A percentile compares a stretch with the other conserved stretches of the same genome.
Evolutionary conservation across 2,329 filamentous ascomycete genomes (phyloP).

Genomic region (Rhynchosporium secalis): DNA sequence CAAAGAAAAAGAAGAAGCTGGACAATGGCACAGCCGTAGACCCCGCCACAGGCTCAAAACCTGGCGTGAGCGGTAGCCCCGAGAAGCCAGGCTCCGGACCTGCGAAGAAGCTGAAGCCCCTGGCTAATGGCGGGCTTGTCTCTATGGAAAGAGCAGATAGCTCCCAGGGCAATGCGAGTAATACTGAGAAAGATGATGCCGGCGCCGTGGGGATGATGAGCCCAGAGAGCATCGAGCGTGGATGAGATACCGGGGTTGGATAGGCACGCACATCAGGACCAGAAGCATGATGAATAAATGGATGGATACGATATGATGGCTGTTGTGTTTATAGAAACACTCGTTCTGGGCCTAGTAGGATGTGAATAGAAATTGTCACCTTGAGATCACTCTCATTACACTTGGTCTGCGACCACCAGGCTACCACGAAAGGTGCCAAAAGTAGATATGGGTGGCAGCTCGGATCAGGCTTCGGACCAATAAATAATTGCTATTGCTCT

Average conservation of each 20-base stretch:
- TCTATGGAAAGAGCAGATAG: constrained; percentile 60
- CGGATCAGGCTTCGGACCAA: not conserved
- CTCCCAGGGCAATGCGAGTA: constrained; percentile 51
- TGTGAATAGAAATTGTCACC: constrained; percentile 7
- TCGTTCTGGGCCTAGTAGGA: constrained; percentile 10
- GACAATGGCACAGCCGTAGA: constrained; percentile 50
- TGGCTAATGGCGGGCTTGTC: constrained; percentile 37
- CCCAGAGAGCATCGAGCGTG: constrained; percentile 61
- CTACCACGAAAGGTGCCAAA: constrained; percentile 3
- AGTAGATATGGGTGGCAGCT: constrained; percentile 10
- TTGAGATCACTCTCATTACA: not conserved
- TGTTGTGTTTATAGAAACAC: constrained; percentile 10
- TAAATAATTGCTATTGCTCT: constrained; percentile 2
- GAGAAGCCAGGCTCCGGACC: constrained; percentile 45
- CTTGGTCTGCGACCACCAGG: not conserved
- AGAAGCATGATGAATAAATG: not conserved
- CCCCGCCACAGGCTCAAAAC: constrained; percentile 35
- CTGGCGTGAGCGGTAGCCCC: constrained; percentile 41
- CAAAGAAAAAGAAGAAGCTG: constrained; percentile 85
- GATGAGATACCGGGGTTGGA: constrained; percentile 2
- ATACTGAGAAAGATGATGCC: constrained; percentile 68
- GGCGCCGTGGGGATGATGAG: constrained; percentile 78
- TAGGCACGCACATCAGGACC: constrained; percentile 7
- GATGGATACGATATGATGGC: not conserved
- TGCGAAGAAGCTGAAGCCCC: constrained; percentile 54